Base-by-base conservation (phyloP, 257 asterid species). In the Paulownia fortunei region DNA sequence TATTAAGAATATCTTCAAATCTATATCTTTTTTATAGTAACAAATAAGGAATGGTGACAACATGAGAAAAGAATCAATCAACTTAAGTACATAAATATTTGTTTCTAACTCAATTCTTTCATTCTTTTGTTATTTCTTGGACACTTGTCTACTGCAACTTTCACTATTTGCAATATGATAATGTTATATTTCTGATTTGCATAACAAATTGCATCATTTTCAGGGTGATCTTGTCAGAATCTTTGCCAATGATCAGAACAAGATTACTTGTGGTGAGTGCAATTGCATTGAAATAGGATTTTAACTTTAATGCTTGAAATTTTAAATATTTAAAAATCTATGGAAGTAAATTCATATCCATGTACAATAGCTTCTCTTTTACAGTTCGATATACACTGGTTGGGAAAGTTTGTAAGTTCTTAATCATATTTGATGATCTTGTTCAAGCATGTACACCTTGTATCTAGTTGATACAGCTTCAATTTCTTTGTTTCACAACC, bases 221-320 rank as follows among this genome's bases (percentile, higher is more conserved):
- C 93, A 96, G 99, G 99, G 99, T 69, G 92, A 92, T 27, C 82
- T 96, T 72, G 99, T 96, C 87, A 87, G 97, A 80, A 85, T 89
- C 74, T 96, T 92, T 81, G 99, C 99, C 83, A 93, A 96, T 81
- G 95, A 92, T 76, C 92, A 94, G 86, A 87, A 88, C 91, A 96
- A 92, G 80, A 96, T 93, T 86, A 89, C 97, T 64, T 93, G 99
- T 62, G 99, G 99, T 96, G 89, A 85, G 98, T 85, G 82, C 32
- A 52, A 6, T 79, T 60, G 68, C 75, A 41, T 72, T 77, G 72
- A 76, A 59, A 61, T 32, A 16, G 54, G 39, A 69, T 51, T 55
- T 19, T 71, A 46, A 42, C 18, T 72, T 75, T 32, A 1, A 11
- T 51, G 44, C 63, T 76, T 47, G 62, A 67, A 49, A 44, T 56